Conservation (phyloP, 768 basidiomycete genomes). For the Kwoniella mangroviensis region DNA sequence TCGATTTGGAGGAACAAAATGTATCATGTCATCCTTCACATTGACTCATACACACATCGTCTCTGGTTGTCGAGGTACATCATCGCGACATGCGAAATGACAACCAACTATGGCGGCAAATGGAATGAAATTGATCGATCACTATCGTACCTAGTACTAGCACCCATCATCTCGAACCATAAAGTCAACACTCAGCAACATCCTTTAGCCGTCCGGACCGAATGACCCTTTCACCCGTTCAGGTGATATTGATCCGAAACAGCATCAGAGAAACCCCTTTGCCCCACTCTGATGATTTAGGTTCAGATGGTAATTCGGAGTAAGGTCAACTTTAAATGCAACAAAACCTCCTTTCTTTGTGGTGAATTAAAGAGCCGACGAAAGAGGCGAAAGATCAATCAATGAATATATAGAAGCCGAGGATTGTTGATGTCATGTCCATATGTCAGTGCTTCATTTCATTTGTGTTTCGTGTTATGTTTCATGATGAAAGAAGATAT, state of each 20-base stretch:
- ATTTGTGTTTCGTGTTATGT: neutral
- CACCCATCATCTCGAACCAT: neutral
- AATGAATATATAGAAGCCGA: no score
- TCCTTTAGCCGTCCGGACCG: neutral
- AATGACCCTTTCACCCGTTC: neutral
- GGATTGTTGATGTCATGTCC: no score
- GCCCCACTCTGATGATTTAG: neutral
- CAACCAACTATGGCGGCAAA: neutral
- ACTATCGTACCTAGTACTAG: neutral
- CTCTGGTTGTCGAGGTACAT: no score
- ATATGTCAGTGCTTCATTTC: neutral
- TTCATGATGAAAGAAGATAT: neutral
- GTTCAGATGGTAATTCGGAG: neutral
- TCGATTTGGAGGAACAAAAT: no score
- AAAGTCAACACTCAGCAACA: neutral
- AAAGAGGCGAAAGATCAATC: neutral
- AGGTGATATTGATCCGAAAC: neutral
- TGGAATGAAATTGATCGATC: neutral
- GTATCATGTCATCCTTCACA: no score
- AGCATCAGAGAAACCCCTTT: neutral
- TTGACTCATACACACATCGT: no score
- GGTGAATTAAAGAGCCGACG: neutral
- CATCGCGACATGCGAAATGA: no score
- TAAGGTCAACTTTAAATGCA: neutral
- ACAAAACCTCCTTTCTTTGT: neutral